Base-by-base conservation (phyloP, 2,329 filamentous ascomycete genomes). In the Fusarium sp. region DNA sequence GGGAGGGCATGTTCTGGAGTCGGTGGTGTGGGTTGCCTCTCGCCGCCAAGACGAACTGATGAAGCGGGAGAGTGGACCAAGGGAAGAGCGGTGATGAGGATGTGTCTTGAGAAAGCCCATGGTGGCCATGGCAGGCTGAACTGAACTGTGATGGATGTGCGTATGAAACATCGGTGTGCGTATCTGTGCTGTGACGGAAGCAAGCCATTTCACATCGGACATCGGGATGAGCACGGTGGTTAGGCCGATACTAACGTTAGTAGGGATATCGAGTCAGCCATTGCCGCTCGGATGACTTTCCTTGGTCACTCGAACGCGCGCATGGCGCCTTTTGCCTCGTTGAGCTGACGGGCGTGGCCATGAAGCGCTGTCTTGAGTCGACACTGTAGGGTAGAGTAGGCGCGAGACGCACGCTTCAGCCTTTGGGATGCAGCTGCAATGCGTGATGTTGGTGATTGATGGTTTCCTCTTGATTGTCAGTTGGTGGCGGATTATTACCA, bases 111-210 rank as follows among this genome's bases (percentile, higher is more conserved):
- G 62, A 23, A n/a, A 55, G 44, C 18, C 14, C 29, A 62, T 55
- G 59, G n/a, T 57, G 59, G 54, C 33, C 31, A 49, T 50, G 44
- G 50, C 46, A 46, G 53, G 54, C 44, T 51, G 51, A 33, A 36
- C 38, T 51, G 51, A 33, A 36, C 33, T 70, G 38, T 57, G 54
- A 58, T 58, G 56, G 34, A 36, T 18, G 42, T 59, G 60, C 31
- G 31, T 31, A 64, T 46, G 55, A 71, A 71, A 70, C 59, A 65
- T 71, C 69, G 69, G 68, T 71, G 69, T 71, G 67, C 57, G 58
- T 58, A 51, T 61, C 56, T 57, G 49, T 53, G 34, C 64, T 50
- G 44, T 59, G 34, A 58, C 25, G 16, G 27, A 34, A 44, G 51
- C 14, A 29, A 59, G 46, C 33, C 33, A 31, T 36, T 36, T 67